These are phyloP conservation scores for Mimosa pudica DNA, from an alignment of 306 rosid genomes.

Conservation along the genomic window DNA sequence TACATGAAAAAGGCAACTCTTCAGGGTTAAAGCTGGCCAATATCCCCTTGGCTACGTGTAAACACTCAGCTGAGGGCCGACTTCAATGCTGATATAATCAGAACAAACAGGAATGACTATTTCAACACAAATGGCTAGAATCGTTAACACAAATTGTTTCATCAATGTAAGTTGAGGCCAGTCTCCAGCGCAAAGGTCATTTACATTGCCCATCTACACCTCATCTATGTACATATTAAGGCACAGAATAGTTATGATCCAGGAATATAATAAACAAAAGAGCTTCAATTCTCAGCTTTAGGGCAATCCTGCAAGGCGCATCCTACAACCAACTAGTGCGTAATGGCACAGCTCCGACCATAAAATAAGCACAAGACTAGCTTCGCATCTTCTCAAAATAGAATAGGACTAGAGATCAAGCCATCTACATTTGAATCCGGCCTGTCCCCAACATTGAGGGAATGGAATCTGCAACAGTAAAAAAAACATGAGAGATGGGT, in stretches of 20 bases:
- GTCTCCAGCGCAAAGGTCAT: constrained; percentile 19
- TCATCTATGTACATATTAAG: constrained; percentile 42
- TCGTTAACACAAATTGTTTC: constrained; percentile 36
- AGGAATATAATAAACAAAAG: constrained; percentile 27
- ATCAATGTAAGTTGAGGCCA: neutral
- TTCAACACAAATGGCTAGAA: constrained; percentile 41
- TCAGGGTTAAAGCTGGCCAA: no score
- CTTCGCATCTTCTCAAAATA: constrained; percentile 22
- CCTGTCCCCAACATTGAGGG: constrained; percentile 26
- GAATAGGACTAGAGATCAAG: constrained; percentile 16
- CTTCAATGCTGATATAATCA: constrained; percentile 11
- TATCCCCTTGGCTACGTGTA: neutral
- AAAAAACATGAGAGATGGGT: neutral
- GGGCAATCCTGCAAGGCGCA: constrained; percentile 10
- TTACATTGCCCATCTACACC: constrained; percentile 36
- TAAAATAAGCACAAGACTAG: constrained; percentile 7
- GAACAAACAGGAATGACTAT: constrained; percentile 34
- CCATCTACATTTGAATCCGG: constrained; percentile 30
- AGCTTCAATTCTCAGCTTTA: constrained; percentile 28
- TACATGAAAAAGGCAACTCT: no score
- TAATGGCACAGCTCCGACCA: neutral
- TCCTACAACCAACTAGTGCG: constrained; percentile 18
- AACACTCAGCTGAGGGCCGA: neutral
- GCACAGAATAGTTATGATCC: constrained; percentile 4
- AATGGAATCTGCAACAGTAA: constrained; percentile 41